Base-by-base conservation (phyloP, 306 rosid genomes). In the Albizia julibrissin region DNA sequence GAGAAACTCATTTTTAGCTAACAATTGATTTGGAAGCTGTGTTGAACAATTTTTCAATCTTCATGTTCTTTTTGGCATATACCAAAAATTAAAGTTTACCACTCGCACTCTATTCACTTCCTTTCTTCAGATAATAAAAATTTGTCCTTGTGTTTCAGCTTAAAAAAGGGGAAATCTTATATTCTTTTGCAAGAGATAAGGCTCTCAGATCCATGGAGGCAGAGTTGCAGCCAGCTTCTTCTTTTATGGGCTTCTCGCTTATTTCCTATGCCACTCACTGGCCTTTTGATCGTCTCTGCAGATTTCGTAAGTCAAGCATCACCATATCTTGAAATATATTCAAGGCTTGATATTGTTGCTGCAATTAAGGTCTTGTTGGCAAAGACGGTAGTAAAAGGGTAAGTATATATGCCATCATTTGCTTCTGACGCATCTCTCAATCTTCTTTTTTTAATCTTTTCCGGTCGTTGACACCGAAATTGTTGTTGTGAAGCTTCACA, bases 251-350 rank as follows among this genome's bases (percentile, higher is more conserved):
- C 98, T 22, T 91, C 99, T 15, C 95, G 94, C 46, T 93, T 93
- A 70, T 97, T 95, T 84, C 99, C 98, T 27, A 95, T 95, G 99
- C 99, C 99, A 19, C 96, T 95, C 9, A 91, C 93, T 46, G 99
- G 99, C 78, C 94, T 95, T 65, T 85, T 95, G 59, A 69, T 94
- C 49, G 87, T 95, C 59, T 93, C 97, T 86, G 91, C 94, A 29
- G 95, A 95, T 69, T 82, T 58, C 0, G 96, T 87, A 74, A 93
- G 80, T 81, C 90, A 81, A 85, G 84, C 90, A 71, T 92, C 97
- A 31, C 90, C 92, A 70, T 95, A 87, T 85, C 97, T 96, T 52
- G 99, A 95, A 84, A 79, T 95, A 67, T 79, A 93, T 88, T 89
- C 91, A 44, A 93, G 96, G 86, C 99, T 95, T 80, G 98, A 95